Conservation (phyloP, 768 basidiomycete species). For the Mycena leptocephala region DNA sequence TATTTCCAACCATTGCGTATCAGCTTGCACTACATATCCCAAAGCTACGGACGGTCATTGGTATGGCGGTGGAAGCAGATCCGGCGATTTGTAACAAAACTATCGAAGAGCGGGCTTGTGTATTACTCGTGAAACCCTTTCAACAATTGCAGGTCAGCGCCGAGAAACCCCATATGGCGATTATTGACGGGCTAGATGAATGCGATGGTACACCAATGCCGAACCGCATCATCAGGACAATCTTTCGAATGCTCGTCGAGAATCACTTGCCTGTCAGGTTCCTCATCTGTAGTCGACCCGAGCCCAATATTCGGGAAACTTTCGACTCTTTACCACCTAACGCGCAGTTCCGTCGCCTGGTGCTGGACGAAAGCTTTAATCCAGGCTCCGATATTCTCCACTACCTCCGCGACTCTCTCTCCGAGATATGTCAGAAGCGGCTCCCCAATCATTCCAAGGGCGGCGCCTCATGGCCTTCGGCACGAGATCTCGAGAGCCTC, state of each 20-base stretch:
- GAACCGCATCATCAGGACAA: background rate
- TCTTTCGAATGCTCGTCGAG: background rate
- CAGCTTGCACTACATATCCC: background rate
- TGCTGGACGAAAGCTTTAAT: background rate
- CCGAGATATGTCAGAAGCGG: background rate
- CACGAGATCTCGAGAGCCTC: conserved; percentile 10
- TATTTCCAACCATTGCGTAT: conserved; percentile 2
- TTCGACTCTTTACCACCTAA: background rate
- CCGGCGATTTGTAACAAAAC: background rate
- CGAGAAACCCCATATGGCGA: background rate
- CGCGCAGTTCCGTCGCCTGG: background rate
- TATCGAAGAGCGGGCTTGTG: background rate
- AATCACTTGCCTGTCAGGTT: background rate
- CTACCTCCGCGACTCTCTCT: background rate
- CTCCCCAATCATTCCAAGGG: too few species aligned
- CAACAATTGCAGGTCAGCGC: too few species aligned
- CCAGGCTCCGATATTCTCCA: background rate
- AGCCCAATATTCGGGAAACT: background rate
- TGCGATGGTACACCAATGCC: background rate
- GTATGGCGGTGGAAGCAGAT: background rate
- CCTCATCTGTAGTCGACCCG: background rate
- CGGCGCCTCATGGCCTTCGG: conserved; percentile 16
- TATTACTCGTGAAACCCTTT: background rate
- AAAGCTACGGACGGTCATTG: background rate
- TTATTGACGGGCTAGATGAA: background rate